Evolutionary conservation across 2,329 filamentous ascomycete genomes (phyloP), one percentile per base, ranked within the genome.

Genomic region (Blastomyces silverae): DNA sequence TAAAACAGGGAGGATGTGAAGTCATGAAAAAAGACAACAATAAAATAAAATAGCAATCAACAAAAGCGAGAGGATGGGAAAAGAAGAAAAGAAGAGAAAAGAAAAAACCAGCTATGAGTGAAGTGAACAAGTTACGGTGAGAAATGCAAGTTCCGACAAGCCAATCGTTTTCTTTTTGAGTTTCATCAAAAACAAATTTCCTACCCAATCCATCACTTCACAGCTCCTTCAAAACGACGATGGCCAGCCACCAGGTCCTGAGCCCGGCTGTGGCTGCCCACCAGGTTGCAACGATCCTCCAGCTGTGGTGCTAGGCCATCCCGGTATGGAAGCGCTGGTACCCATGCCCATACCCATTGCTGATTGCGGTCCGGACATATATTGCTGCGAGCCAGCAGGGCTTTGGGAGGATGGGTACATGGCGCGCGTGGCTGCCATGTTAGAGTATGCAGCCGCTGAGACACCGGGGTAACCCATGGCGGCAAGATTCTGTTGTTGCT

Each of bases 391-490:
- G 17, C 73, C 74, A 15, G 71, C 72, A 2, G 73, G 71, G 6
- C 68, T 71, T 61, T 78, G 76, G 20, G 72, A 69, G 15, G 74
- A 72, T 42, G 76, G 72, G 65, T 78, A 78, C 74, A 78, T 76
- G 44, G 71, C 71, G 61, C 76, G 71, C 8, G 72, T 68, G 39
- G 69, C 68, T 20, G 69, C 66, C 70, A 78, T 76, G 34, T 69
- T 69, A 44, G 71, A 71, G 64, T 77, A 78, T 7, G 71, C 74
- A 22, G 72, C 69, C 4, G 72, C 69, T 15, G 70, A 69, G 22
- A 70, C 74, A 17, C 74, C 75, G 2, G 76, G 75, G 59, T 71
- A 77, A 31, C 70, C 73, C 50, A 77, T 75, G 28, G 71, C 69
- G 48, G 72, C 72, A 74, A 78, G 76, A 17, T 70, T 70, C 53